Evolutionary conservation across 75 land plant species (phyloP).

Genomic region (Sequoia sempervirens): DNA sequence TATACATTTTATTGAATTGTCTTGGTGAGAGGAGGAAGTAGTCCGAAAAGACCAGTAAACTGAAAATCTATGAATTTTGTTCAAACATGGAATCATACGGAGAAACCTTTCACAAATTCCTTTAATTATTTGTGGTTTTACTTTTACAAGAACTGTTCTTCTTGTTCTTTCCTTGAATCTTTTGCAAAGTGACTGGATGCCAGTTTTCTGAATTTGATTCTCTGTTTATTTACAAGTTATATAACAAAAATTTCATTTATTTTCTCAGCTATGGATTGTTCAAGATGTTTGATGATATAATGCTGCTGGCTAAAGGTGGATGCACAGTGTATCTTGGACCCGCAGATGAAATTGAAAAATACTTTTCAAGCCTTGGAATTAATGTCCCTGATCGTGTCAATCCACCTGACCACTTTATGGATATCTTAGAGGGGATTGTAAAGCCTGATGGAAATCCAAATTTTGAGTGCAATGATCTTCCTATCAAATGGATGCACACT

Average conservation of each 20-base stretch:
- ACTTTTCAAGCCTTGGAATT: conserved; percentile 75
- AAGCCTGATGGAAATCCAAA: conserved; percentile 44
- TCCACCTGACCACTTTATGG: conserved; percentile 94
- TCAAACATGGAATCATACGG: background rate
- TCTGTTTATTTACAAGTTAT: background rate
- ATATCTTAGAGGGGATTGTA: conserved; percentile 80
- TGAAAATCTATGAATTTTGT: background rate
- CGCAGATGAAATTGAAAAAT: conserved; percentile 76
- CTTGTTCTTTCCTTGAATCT: background rate
- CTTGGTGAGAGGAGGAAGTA: background rate
- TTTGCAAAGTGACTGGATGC: background rate
- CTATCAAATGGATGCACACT: conserved; percentile 88
- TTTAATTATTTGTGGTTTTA: background rate
- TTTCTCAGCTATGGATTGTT: conserved; percentile 75
- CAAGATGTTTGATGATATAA: conserved; percentile 92
- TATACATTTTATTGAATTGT: background rate
- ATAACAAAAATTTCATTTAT: background rate
- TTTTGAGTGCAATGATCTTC: conserved; percentile 54
- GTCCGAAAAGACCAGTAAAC: background rate
- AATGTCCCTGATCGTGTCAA: conserved; percentile 88
- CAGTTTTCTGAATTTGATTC: background rate
- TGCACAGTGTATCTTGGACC: conserved; percentile 82
- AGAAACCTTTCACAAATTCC: background rate
- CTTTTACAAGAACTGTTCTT: background rate
- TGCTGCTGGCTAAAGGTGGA: conserved; percentile 96